Evolutionary conservation across 2,329 filamentous ascomycete species (phyloP), one percentile per base, ranked within the genome.

Genomic region (Nemania sp.): DNA sequence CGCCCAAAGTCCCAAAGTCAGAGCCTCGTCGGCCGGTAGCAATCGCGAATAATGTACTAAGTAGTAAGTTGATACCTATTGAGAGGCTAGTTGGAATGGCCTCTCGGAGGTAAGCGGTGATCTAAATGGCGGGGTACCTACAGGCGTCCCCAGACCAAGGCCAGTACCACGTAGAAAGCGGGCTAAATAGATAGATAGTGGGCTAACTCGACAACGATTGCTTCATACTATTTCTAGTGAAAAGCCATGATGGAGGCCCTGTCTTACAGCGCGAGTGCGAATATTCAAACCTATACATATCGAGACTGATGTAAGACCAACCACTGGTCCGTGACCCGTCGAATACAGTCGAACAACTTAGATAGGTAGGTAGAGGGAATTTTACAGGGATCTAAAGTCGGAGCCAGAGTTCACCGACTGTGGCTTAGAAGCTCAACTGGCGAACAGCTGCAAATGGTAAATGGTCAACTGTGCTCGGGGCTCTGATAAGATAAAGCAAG

Each of bases 331-430:
- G 56, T 22, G n/a, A 51, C 26, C 58, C 52, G 58, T 66, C 62
- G 69, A 68, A 66, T 22, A 45, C 47, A n/a, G 62, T 68, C 57
- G 65, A 68, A 69, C 35, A 49, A n/a, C 7, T 29, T 32, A 20
- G 59, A n/a, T n/a, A n/a, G n/a, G n/a, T n/a, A 38, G 41, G 41
- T 6, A 45, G 20, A 22, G 41, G 41, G 41, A 2, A 18, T 20
- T n/a, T 18, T 43, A 32, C 27, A 54, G 59, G 59, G 49, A 35
- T 22, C 49, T n/a, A n/a, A 29, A 51, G 43, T n/a, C 41, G 32
- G 51, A 56, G 22, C 20, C n/a, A 13, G 62, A 24, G 24, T 35
- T 32, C 18, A 51, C 18, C 45, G 52, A 26, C 52, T 57, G n/a
- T 32, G 49, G 24, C 22, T 27, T 26, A 27, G 22, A 1, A 11